These are phyloP conservation scores for Zasmidium angulare DNA, from an alignment of 2,329 filamentous ascomycete genomes.

Conservation along the genomic window DNA sequence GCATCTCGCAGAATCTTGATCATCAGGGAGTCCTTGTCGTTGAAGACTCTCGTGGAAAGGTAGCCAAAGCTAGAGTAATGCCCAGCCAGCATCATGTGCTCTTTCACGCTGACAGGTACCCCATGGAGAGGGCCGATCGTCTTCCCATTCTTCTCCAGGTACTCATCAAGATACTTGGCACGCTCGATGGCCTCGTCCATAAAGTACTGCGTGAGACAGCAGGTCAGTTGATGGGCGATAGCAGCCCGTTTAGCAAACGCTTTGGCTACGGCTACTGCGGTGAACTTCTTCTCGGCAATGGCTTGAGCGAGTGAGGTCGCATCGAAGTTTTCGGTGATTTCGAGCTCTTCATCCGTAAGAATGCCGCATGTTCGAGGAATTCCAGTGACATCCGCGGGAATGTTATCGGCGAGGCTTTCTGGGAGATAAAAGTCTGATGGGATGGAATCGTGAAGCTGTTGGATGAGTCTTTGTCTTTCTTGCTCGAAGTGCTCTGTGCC, in stretches of 20 bases:
- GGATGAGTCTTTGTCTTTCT: background rate
- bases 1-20: slow-evolving; percentile 14
- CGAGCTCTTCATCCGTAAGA: slow-evolving; percentile 12
- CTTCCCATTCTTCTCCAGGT: slow-evolving; percentile 15
- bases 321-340: slow-evolving; percentile 20
- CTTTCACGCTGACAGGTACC: slow-evolving; percentile 20
- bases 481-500: background rate
- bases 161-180: slow-evolving; percentile 17
- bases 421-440: background rate
- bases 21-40: slow-evolving; percentile 16
- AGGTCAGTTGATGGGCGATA: slow-evolving; percentile 20
- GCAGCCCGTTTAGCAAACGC: slow-evolving; percentile 22
- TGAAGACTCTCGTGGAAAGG: slow-evolving; percentile 3
- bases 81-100: slow-evolving; percentile 18
- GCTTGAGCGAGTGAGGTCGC: slow-evolving; percentile 12
- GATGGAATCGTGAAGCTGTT: slow-evolving; percentile 10
- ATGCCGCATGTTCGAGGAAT: slow-evolving; percentile 17
- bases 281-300: slow-evolving; percentile 12
- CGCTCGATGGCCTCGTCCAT: slow-evolving; percentile 19
- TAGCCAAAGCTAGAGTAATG: slow-evolving; percentile 17
- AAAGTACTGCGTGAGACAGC: slow-evolving; percentile 22
- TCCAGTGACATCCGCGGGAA: slow-evolving; percentile 13
- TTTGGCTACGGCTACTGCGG: slow-evolving; percentile 16
- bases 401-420: background rate
- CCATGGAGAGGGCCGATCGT: slow-evolving; percentile 21